phyloP scores from a whole-genome alignment of 768 basidiomycete species.

The Chalciporus piperatus region DNA sequence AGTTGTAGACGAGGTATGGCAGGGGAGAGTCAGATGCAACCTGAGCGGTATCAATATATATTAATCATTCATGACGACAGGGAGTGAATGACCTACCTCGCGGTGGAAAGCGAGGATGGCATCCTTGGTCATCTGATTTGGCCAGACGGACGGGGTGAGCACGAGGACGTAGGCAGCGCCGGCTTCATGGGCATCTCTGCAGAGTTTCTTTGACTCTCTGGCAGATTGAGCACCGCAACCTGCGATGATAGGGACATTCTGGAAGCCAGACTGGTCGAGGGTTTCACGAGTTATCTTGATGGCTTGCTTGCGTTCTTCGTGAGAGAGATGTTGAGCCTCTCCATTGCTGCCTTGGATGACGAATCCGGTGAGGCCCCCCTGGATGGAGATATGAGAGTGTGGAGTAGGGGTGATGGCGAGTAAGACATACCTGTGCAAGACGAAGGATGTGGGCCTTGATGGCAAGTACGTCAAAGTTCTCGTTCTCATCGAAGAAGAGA shows the following conservation, averaged over 20 bases:
- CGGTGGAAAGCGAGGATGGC: conserved; percentile 66
- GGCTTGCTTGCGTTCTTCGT: conserved; percentile 62
- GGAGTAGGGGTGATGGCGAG: conserved; percentile 3
- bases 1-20: conserved; percentile 82
- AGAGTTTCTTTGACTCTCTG: conserved; percentile 68
- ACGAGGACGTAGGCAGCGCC: conserved; percentile 83
- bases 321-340: conserved; percentile 73
- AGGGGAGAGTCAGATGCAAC: conserved; percentile 69
- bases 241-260: conserved; percentile 67
- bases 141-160: conserved; percentile 71
- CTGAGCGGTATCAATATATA: conserved; percentile 28
- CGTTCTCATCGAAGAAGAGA: conserved; percentile 66
- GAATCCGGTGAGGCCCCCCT: conserved; percentile 74
- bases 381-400: conserved; percentile 15
- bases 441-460: conserved; percentile 70
- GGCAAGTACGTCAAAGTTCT: conserved; percentile 65
- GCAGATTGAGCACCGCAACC: conserved; percentile 84
- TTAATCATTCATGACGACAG: not conserved
- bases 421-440: conserved; percentile 55
- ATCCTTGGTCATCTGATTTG: conserved; percentile 57
- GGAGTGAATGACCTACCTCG: conserved; percentile 38
- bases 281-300: conserved; percentile 67
- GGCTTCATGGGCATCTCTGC: conserved; percentile 70
- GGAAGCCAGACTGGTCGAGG: conserved; percentile 69
- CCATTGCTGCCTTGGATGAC: conserved; percentile 75